Conservation (phyloP, 192 early-diverging fungal genomes). For the Linderina pennispora region DNA sequence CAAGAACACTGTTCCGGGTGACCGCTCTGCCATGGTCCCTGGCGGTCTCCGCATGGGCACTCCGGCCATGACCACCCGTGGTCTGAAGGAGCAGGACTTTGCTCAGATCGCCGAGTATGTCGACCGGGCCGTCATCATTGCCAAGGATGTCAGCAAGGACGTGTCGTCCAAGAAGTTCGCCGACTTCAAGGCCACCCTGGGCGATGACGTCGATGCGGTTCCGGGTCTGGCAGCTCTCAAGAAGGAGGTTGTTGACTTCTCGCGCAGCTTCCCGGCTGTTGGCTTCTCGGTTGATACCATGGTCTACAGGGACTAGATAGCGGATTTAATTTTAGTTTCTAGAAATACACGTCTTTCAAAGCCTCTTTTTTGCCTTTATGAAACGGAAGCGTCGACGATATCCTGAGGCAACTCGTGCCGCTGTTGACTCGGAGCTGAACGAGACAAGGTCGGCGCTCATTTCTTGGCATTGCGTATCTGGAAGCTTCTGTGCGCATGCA, state of each 20-base stretch:
- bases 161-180: slow-evolving; percentile 70
- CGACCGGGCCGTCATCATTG: slow-evolving; percentile 78
- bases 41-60: slow-evolving; percentile 92
- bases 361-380: too few relatives aligned
- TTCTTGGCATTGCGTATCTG: too few relatives aligned
- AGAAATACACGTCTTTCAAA: too few relatives aligned
- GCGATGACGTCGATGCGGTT: slow-evolving; percentile 56
- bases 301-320: slow-evolving; percentile 38
- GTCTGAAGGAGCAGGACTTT: slow-evolving; percentile 83
- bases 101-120: slow-evolving; percentile 79
- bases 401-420: too few relatives aligned
- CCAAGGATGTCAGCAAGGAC: slow-evolving; percentile 60
- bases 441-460: too few relatives aligned
- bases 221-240: slow-evolving; percentile 63
- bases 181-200: slow-evolving; percentile 85
- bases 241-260: slow-evolving; percentile 77
- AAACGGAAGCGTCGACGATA: too few relatives aligned
- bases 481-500: too few relatives aligned
- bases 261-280: slow-evolving; percentile 80
- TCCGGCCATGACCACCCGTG: slow-evolving; percentile 97
- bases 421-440: too few relatives aligned
- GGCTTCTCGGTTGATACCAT: slow-evolving; percentile 74
- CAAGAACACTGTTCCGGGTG: slow-evolving; percentile 99
- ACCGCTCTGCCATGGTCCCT: slow-evolving; percentile 89
- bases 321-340: too few relatives aligned